Evolutionary conservation across 495 filamentous ascomycete genomes (phyloP).

Genomic region (Ramalina intermedia): DNA sequence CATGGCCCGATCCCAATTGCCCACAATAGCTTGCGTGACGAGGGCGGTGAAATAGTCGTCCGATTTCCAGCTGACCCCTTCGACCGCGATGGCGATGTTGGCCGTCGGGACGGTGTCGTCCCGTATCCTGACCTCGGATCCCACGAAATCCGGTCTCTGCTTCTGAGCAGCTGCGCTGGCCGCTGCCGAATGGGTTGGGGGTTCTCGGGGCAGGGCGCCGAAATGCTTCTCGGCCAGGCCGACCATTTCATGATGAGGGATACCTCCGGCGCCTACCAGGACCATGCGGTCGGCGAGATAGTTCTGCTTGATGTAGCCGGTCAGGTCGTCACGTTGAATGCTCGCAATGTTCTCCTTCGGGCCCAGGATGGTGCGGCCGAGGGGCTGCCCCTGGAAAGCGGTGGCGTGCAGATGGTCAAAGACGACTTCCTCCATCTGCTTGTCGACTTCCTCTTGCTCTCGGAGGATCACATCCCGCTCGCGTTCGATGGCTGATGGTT

Average conservation of each 20-base stretch:
- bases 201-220: conserved; percentile 53
- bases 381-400: conserved; percentile 86
- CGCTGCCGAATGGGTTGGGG: conserved; percentile 53
- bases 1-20: conserved; percentile 99
- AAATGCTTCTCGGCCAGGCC: conserved; percentile 96
- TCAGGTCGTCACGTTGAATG: conserved; percentile 79
- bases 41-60: conserved; percentile 97
- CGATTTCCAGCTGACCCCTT: conserved; percentile 99
- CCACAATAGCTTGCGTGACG: conserved; percentile 95
- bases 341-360: conserved; percentile 96
- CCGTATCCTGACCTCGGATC: conserved; percentile 84
- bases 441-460: conserved; percentile 98
- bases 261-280: conserved; percentile 84
- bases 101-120: conserved; percentile 93
- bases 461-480: conserved; percentile 96
- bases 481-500: conserved; percentile 80
- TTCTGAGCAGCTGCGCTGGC: conserved; percentile 56
- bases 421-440: conserved; percentile 97
- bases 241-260: conserved; percentile 87
- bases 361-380: conserved; percentile 94
- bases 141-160: conserved; percentile 81
- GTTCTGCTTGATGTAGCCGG: conserved; percentile 96
- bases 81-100: conserved; percentile 96
- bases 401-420: conserved; percentile 99
- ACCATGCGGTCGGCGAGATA: conserved; percentile 99